Evolutionary conservation across 192 early-diverging fungal genomes (phyloP).

Genomic region (Linnemannia hyalina): DNA sequence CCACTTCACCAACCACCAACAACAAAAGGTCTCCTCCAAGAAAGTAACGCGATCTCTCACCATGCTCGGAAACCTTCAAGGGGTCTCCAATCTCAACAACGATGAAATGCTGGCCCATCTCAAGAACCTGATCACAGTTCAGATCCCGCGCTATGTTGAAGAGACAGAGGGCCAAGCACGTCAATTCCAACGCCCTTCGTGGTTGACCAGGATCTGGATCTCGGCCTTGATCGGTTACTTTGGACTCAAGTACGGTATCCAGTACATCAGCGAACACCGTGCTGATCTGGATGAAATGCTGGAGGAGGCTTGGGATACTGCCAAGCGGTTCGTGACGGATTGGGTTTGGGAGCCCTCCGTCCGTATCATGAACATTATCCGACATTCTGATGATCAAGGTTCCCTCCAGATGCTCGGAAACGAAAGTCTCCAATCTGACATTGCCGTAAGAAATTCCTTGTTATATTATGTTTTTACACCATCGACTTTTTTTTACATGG

Average conservation of each 20-base stretch:
- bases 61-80: slow-evolving; percentile 33
- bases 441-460: slow-evolving; percentile 65
- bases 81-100: slow-evolving; percentile 13
- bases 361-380: slow-evolving; percentile 83
- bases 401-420: slow-evolving; percentile 79
- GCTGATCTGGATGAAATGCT: slow-evolving; percentile 66
- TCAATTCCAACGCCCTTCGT: slow-evolving; percentile 68
- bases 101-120: slow-evolving; percentile 36
- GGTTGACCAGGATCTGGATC: slow-evolving; percentile 78
- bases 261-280: slow-evolving; percentile 61
- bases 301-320: slow-evolving; percentile 66
- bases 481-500: no score
- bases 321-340: slow-evolving; percentile 74
- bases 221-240: slow-evolving; percentile 62
- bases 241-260: slow-evolving; percentile 60
- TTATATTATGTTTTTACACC: no score
- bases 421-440: slow-evolving; percentile 81
- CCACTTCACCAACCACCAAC: slow-evolving; percentile 23
- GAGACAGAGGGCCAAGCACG: slow-evolving; percentile 44
- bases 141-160: slow-evolving; percentile 50
- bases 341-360: slow-evolving; percentile 84
- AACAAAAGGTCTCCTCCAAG: slow-evolving; percentile 26
- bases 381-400: slow-evolving; percentile 79
- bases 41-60: slow-evolving; percentile 39
- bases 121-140: slow-evolving; percentile 43